Conservation (phyloP, 2,329 filamentous ascomycete species). For the Colletotrichum caudatum region DNA sequence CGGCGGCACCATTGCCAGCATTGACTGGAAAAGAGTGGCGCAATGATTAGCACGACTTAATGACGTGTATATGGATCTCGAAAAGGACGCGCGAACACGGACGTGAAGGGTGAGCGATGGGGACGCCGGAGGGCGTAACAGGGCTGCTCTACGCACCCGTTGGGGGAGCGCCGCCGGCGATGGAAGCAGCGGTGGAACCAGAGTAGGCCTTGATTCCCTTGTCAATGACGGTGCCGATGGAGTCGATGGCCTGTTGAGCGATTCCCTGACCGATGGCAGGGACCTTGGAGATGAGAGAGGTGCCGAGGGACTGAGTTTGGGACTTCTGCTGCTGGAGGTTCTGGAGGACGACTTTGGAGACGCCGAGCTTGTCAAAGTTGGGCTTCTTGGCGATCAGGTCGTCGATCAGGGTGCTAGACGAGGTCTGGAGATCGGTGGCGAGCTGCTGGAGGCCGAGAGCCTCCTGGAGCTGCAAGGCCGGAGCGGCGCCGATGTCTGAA, state of each 20-base stretch:
- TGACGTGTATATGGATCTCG: not conserved
- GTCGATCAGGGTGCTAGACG: constrained; percentile 42
- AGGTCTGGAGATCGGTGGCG: constrained; percentile 42
- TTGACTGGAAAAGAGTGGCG: constrained; percentile 12
- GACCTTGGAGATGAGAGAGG: constrained; percentile 46
- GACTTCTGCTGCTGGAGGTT: constrained; percentile 45
- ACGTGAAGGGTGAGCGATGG: not conserved
- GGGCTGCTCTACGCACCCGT: constrained; percentile 35
- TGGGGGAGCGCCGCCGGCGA: not conserved
- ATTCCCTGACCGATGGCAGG: constrained; percentile 46
- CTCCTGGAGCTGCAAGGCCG: constrained; percentile 44
- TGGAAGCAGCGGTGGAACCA: constrained; percentile 8
- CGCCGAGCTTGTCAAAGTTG: constrained; percentile 45
- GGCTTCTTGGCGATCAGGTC: constrained; percentile 46
- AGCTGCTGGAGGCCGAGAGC: constrained; percentile 43
- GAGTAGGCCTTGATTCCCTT: constrained; percentile 42
- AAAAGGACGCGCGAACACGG: not conserved
- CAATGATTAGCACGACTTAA: constrained; percentile 26
- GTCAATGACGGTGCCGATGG: constrained; percentile 44
- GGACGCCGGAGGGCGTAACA: constrained; percentile 23
- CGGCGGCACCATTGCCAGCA: constrained; percentile 17
- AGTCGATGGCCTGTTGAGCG: constrained; percentile 45
- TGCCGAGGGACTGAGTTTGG: constrained; percentile 40
- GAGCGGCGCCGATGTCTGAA: constrained; percentile 45
- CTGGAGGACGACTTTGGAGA: constrained; percentile 44